Evolutionary conservation across 768 basidiomycete genomes (phyloP), one percentile per base, ranked within the genome.

Genomic region (Chlorophyllum brunneum): DNA sequence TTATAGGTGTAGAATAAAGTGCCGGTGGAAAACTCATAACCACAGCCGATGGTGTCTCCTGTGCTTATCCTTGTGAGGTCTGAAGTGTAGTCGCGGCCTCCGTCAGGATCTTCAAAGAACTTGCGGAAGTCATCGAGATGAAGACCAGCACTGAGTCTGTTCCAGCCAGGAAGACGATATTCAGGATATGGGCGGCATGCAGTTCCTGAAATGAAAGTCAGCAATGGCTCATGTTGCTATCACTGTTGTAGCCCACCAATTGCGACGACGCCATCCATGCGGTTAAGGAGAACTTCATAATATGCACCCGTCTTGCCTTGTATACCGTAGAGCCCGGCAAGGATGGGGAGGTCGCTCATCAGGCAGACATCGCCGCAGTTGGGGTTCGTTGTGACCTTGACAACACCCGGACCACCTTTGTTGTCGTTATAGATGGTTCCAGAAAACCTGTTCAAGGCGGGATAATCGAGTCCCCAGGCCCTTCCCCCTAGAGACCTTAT

Each of bases 51-150:
- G 6, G 69, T 77, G 63, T 84, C 80, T 1, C 79, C 81, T 6
- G 72, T 58, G 1, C 47, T 59, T 44, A 79, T 67, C 46, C 56
- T 65, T 22, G 55, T 60, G 22, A 69, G 63, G 37, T 31, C 59
- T 20, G 56, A 54, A 34, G 64, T 66, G 63, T 80, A 86, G 58
- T 83, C 80, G 1, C 80, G 76, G 9, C 85, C 85, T 15, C 85
- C 85, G 40, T 80, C 71, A 1, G 81, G 67, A 59, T 85, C 82
- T 58, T 86, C 84, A 54, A 81, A 86, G 72, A 86, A 87, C 64
- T 86, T 87, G 61, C 82, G 76, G 61, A 83, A 69, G 65, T 87
- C 85, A 61, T 87, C 86, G 29, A 87, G 74, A 58, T 87, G 85
- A 23, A 85, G 68, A 1, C 76, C 85, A 1, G 80, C 79, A 48